Conservation (phyloP, 345 rosid genomes). For the Melastoma malabathricum region DNA sequence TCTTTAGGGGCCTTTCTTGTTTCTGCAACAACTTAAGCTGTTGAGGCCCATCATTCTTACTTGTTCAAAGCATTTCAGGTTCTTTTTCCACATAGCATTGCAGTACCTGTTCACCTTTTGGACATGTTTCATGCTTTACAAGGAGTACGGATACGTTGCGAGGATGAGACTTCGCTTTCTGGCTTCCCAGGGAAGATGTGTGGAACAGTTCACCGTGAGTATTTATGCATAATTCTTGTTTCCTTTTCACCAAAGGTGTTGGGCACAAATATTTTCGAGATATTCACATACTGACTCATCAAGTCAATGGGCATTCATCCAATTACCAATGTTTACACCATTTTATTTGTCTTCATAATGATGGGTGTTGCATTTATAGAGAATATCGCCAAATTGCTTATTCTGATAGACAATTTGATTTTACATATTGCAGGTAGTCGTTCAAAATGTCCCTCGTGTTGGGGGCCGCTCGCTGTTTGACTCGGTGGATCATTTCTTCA, state of each 20-base stretch:
- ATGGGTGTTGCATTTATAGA: too few species aligned
- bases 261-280: too few species aligned
- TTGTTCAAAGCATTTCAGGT: conserved; percentile 32
- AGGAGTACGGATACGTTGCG: conserved; percentile 64
- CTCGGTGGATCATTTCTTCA: conserved; percentile 62
- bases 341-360: too few species aligned
- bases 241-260: not conserved
- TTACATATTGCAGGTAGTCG: conserved; percentile 52
- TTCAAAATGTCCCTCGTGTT: conserved; percentile 69
- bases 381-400: too few species aligned
- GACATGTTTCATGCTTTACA: conserved; percentile 86
- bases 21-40: not conserved
- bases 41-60: not conserved
- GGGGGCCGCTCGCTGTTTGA: conserved; percentile 44
- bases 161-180: conserved; percentile 69
- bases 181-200: conserved; percentile 64
- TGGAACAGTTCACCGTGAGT: conserved; percentile 93
- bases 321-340: too few species aligned
- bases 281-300: too few species aligned
- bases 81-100: conserved; percentile 79
- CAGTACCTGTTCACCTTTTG: conserved; percentile 75
- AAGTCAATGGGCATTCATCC: too few species aligned
- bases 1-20: too few species aligned
- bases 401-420: too few species aligned
- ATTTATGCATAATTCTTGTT: not conserved